phyloP scores from a whole-genome alignment of 768 basidiomycete genomes.

The Clitopilus passeckerianus region DNA sequence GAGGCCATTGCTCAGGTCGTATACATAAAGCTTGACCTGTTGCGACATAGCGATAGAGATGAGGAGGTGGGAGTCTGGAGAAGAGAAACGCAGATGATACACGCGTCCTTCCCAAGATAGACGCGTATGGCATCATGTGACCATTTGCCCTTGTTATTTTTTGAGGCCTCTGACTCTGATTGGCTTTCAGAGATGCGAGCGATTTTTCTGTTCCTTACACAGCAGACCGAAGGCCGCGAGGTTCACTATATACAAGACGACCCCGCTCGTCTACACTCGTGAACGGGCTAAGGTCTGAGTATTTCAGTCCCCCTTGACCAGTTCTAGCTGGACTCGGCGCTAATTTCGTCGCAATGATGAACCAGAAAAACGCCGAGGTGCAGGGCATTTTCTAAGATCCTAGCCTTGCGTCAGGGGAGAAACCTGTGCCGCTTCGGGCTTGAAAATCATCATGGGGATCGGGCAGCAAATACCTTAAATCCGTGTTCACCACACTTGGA shows the following conservation, averaged over 20 bases:
- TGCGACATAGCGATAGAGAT: constrained; percentile 19
- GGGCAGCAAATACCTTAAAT: constrained; percentile 24
- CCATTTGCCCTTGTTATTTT: background rate
- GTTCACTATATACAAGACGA: constrained; percentile 55
- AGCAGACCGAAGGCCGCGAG: constrained; percentile 57
- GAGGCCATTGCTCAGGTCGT: constrained; percentile 87
- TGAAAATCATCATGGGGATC: constrained; percentile 57
- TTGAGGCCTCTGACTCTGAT: background rate
- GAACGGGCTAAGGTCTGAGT: constrained; percentile 86
- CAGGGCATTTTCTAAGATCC: constrained; percentile 33
- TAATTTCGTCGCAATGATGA: constrained; percentile 50
- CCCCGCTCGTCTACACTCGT: constrained; percentile 30
- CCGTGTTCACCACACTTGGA: no score
- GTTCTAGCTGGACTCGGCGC: constrained; percentile 57
- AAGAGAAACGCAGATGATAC: background rate
- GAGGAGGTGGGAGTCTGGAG: background rate
- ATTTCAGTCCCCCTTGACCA: constrained; percentile 59
- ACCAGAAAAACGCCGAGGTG: constrained; percentile 55
- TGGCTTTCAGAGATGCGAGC: background rate
- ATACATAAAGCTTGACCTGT: constrained; percentile 80
- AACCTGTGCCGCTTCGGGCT: constrained; percentile 28
- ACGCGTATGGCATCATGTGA: background rate
- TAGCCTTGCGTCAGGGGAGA: constrained; percentile 18
- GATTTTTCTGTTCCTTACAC: constrained; percentile 3
- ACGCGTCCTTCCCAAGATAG: background rate